These are phyloP conservation scores for Populus pruinosa DNA, from an alignment of 345 rosid species.

Conservation along the genomic window DNA sequence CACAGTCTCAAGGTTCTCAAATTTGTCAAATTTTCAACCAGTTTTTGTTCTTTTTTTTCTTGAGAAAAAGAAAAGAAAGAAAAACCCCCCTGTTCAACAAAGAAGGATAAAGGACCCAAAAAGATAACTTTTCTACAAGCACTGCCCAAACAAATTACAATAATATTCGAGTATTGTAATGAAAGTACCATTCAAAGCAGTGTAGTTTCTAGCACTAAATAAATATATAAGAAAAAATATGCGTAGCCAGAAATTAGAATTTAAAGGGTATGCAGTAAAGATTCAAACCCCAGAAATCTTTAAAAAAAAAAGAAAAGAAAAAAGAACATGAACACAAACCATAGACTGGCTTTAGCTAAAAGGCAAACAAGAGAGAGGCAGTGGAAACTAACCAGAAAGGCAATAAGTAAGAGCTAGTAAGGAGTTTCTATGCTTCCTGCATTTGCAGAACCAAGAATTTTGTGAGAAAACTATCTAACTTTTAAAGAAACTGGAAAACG, in stretches of 20 bases:
- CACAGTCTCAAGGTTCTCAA: not conserved
- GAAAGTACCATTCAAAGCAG: not conserved
- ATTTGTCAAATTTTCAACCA: not conserved
- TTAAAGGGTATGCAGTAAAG: not conserved
- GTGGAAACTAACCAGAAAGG: conserved; percentile 29
- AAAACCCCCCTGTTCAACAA: not conserved
- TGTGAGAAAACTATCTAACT: not conserved
- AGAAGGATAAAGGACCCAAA: not conserved
- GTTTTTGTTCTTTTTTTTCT: not conserved
- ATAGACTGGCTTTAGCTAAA: not conserved
- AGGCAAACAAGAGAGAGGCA: not conserved
- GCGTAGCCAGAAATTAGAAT: not conserved
- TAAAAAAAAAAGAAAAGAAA: not conserved
- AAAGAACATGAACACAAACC: not conserved
- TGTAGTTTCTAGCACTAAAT: not conserved
- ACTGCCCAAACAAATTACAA: not conserved
- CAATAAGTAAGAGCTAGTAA: conserved; percentile 3
- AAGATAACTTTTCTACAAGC: not conserved
- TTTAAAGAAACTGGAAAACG: not conserved
- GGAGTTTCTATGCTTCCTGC: conserved; percentile 17
- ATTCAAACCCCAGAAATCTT: conserved; percentile 1
- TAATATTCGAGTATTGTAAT: not conserved
- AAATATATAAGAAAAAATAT: not conserved
- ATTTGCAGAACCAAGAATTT: conserved; percentile 15
- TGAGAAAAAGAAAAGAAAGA: not conserved